A percentile compares a stretch with the other conserved stretches of the same genome.
Evolutionary conservation across 345 rosid species (phyloP).

Genomic region (Trapa incisa): DNA sequence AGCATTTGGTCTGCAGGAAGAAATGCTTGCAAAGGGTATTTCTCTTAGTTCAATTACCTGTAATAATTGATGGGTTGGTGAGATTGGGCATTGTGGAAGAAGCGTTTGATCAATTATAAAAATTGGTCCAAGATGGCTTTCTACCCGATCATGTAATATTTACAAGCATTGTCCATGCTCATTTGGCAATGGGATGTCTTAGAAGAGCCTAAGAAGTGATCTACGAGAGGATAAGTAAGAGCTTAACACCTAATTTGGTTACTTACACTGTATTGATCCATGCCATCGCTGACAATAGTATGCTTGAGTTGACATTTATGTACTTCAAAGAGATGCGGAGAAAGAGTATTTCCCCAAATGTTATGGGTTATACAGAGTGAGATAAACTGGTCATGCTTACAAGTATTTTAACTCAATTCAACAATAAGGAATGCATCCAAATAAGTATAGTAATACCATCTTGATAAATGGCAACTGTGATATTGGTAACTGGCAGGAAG

Average conservation of each 20-base stretch:
- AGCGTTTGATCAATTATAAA: constrained; percentile 32
- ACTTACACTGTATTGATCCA: constrained; percentile 66
- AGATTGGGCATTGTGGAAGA: constrained; percentile 34
- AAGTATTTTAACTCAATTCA: constrained; percentile 42
- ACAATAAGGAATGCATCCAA: constrained; percentile 40
- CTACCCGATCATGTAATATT: constrained; percentile 55
- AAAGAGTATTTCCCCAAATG: constrained; percentile 43
- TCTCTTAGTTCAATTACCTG: constrained; percentile 41
- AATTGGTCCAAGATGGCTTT: constrained; percentile 34
- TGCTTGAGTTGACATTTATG: constrained; percentile 34
- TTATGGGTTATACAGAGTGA: constrained; percentile 47
- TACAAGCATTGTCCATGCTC: constrained; percentile 48
- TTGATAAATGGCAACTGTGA: constrained; percentile 44
- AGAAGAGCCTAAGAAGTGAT: constrained; percentile 40
- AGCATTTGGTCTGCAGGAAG: constrained; percentile 46
- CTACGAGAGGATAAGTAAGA: constrained; percentile 35
- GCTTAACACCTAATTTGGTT: constrained; percentile 42
- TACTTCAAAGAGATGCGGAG: constrained; percentile 49
- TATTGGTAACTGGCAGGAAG: constrained; percentile 42
- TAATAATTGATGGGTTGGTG: constrained; percentile 42
- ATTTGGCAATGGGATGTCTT: constrained; percentile 34
- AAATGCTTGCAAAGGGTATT: constrained; percentile 36
- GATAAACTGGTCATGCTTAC: constrained; percentile 38
- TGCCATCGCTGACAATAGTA: constrained; percentile 43
- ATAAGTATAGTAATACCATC: constrained; percentile 62